Conservation (phyloP, 176 grass and related monocot genomes). For the Juncus inflexus region DNA sequence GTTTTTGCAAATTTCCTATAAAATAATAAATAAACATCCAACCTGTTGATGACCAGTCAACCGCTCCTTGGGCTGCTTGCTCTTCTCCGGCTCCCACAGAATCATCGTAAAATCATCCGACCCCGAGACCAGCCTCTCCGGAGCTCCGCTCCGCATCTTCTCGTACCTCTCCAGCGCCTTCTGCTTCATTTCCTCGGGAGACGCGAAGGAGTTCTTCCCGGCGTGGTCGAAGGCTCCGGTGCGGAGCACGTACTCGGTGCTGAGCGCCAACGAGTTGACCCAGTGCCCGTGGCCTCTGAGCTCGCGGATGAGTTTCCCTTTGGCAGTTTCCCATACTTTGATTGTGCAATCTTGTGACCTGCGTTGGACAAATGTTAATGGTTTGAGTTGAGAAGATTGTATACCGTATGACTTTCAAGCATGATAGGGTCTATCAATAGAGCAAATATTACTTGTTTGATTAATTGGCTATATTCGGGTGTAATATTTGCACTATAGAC, state of each 20-base stretch:
- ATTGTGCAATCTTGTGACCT: conserved; percentile 97
- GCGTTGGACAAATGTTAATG: conserved; percentile 21
- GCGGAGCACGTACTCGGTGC: conserved; percentile 97
- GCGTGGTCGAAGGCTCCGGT: conserved; percentile 93
- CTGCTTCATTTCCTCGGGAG: conserved; percentile 86
- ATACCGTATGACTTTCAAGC: too few species aligned
- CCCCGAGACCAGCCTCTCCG: conserved; percentile 92
- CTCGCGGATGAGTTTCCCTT: conserved; percentile 92
- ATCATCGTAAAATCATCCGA: conserved; percentile 98
- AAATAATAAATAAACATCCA: conserved; percentile 10
- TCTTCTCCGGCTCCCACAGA: conserved; percentile 80
- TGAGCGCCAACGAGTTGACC: conserved; percentile 96
- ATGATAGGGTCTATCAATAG: too few species aligned
- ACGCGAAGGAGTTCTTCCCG: conserved; percentile 61
- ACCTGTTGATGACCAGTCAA: conserved; percentile 99
- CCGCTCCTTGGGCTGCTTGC: conserved; percentile 75
- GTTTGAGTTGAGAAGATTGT: too few species aligned
- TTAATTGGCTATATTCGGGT: too few species aligned
- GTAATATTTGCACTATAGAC: too few species aligned
- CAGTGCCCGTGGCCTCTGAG: conserved; percentile 94
- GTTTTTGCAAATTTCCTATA: neutral
- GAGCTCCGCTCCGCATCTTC: conserved; percentile 74
- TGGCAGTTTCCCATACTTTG: conserved; percentile 95
- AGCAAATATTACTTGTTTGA: too few species aligned
- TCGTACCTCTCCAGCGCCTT: conserved; percentile 81